Percentiles rank a stretch among this genome's conserved stretches.
Conservation (phyloP, 2,329 filamentous ascomycete species). For the Fusarium incarnatum region DNA sequence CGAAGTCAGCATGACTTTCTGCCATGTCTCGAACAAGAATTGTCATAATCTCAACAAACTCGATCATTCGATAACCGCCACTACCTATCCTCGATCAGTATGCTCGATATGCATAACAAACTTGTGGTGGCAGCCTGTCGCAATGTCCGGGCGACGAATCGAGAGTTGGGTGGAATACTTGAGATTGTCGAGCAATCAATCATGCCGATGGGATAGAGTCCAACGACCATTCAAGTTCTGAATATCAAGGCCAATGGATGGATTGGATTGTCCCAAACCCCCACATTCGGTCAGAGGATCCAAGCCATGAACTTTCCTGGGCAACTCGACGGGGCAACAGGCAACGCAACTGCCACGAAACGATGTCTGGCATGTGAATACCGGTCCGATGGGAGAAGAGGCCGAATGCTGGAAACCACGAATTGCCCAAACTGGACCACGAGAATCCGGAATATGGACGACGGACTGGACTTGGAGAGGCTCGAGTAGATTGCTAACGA, state of each 20-base stretch:
- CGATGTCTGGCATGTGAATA: background rate
- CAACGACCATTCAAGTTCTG: background rate
- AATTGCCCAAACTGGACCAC: background rate
- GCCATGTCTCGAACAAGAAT: background rate
- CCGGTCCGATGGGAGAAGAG: background rate
- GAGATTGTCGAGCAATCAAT: too few species aligned
- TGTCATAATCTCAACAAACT: background rate
- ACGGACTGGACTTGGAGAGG: background rate
- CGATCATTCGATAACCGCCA: background rate
- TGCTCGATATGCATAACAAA: background rate
- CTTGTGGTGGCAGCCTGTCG: background rate
- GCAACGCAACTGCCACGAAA: background rate
- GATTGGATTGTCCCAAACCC: background rate
- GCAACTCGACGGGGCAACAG: background rate
- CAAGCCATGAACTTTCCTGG: background rate
- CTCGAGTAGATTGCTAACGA: conserved; percentile 39
- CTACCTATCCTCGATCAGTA: background rate
- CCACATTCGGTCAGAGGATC: background rate
- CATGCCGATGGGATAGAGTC: background rate
- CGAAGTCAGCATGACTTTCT: background rate
- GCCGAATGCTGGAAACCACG: background rate
- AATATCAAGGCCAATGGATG: background rate
- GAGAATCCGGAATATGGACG: background rate
- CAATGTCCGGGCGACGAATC: background rate
- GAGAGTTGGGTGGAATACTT: background rate